Base-by-base conservation (phyloP, 805 yeast genomes). In the Blastobotrys parvus region DNA sequence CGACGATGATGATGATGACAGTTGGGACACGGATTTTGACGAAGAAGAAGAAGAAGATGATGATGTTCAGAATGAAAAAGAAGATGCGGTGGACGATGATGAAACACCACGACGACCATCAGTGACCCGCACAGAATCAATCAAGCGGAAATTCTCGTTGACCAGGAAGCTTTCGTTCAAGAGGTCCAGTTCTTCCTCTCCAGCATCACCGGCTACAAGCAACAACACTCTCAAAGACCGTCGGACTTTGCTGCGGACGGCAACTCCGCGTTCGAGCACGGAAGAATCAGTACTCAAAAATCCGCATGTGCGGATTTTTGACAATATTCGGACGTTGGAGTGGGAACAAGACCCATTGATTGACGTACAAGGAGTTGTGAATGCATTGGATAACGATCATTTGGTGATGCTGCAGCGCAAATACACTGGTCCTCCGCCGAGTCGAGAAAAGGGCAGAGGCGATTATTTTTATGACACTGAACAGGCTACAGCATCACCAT, bases 271-370 rank as follows among this genome's bases (percentile, higher is more conserved):
- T 8, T 11, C 29, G 11, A 25, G 29, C 7, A 7, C 29, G n/a
- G n/a, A 25, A 25, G 29, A 25, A 11, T 25, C 29, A 25, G 11
- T 25, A 25, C 29, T 8, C 35, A 37, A 35, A 35, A 36, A 10
- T 15, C 27, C 20, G 5, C 39, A 50, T 27, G 25, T 45, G 18
- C 34, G 42, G 13, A 40, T 52, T 2, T 54, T 53, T 44, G 49
- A 50, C 20, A 45, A 43, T 10, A 38, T 52, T 22, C 42, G 56
- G 3, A 51, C 59, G 4, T 45, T 58, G 8, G 60, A 53, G 16
- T 55, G 58, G 46, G 62, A 55, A 30, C 39, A 44, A 22, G 62
- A 59, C 27, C 61, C 61, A 10, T 43, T 59, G 19, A 52, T 59
- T 18, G 63, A 59, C 43, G 48, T 44, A n/a, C 45, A 51, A 25